Conservation (phyloP, 2,329 filamentous ascomycete species). For the Aspergillus hiratsukae region DNA sequence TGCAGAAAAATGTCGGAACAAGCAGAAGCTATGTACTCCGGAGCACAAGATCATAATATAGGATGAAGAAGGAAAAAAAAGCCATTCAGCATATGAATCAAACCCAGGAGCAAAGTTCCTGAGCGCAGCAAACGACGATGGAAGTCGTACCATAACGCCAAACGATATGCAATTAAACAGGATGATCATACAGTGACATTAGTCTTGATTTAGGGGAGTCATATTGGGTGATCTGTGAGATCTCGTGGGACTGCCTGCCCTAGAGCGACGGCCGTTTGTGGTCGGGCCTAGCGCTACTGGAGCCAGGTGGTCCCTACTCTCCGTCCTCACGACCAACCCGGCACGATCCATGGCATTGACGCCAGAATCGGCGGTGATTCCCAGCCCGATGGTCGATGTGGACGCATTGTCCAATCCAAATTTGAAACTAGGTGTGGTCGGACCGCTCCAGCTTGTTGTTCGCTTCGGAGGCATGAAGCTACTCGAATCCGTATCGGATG, state of each 20-base stretch:
- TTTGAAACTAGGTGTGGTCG: constrained; percentile 31
- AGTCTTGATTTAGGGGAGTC: constrained; percentile 33
- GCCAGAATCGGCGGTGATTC: constrained; percentile 29
- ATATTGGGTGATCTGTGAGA: constrained; percentile 34
- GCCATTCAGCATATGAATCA: constrained; percentile 2
- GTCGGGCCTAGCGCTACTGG: constrained; percentile 49
- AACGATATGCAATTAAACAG: constrained; percentile 20
- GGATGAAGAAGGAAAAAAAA: constrained; percentile 21
- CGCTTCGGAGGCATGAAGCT: constrained; percentile 53
- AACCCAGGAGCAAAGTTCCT: not conserved
- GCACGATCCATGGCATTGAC: constrained; percentile 54
- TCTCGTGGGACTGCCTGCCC: constrained; percentile 47
- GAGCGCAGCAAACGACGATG: not conserved
- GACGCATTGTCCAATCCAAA: constrained; percentile 39
- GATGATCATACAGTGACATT: constrained; percentile 18
- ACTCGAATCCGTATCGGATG: constrained; percentile 53
- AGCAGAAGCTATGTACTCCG: constrained; percentile 17
- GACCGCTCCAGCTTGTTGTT: constrained; percentile 29
- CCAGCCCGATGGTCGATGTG: constrained; percentile 33
- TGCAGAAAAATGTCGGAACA: constrained; percentile 12
- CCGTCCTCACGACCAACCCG: constrained; percentile 74
- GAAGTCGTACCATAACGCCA: constrained; percentile 18
- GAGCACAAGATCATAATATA: constrained; percentile 21
- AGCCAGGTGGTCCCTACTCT: constrained; percentile 75
- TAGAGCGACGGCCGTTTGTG: constrained; percentile 41